Conservation (phyloP, 192 early-diverging fungal species). For the Pilobolus umbonatus region DNA sequence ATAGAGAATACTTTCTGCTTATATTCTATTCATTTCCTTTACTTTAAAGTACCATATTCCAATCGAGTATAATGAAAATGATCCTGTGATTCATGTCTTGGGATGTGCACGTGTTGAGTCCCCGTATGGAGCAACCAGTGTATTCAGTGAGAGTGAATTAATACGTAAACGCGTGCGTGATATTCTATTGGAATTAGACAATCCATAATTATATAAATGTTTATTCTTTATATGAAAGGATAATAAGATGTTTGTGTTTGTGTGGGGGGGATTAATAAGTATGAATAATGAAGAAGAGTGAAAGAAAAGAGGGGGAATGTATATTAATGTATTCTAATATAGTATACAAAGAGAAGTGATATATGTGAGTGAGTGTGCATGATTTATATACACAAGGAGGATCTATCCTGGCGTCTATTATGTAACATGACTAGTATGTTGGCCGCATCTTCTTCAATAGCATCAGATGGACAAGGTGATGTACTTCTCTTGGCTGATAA, state of each 20-base stretch:
- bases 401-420: slow-evolving; percentile 1
- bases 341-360: neutral
- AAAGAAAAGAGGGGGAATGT: neutral
- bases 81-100: slow-evolving; percentile 39
- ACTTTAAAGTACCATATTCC: slow-evolving; percentile 40
- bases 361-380: neutral
- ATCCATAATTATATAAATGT: neutral
- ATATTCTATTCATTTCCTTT: neutral
- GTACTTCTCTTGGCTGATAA: slow-evolving; percentile 19
- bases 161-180: slow-evolving; percentile 42
- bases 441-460: slow-evolving; percentile 26
- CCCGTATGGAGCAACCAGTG: slow-evolving; percentile 37
- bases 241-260: neutral
- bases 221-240: neutral
- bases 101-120: slow-evolving; percentile 37
- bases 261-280: neutral
- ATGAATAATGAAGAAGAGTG: neutral
- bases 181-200: slow-evolving; percentile 18
- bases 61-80: slow-evolving; percentile 27
- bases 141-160: slow-evolving; percentile 41
- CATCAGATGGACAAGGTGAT: slow-evolving; percentile 2
- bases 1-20: neutral
- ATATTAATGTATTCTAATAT: neutral
- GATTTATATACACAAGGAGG: neutral
- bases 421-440: slow-evolving; percentile 31